Base-by-base conservation (phyloP, 176 grass and related monocot genomes). In the Puccinellia tenuiflora region DNA sequence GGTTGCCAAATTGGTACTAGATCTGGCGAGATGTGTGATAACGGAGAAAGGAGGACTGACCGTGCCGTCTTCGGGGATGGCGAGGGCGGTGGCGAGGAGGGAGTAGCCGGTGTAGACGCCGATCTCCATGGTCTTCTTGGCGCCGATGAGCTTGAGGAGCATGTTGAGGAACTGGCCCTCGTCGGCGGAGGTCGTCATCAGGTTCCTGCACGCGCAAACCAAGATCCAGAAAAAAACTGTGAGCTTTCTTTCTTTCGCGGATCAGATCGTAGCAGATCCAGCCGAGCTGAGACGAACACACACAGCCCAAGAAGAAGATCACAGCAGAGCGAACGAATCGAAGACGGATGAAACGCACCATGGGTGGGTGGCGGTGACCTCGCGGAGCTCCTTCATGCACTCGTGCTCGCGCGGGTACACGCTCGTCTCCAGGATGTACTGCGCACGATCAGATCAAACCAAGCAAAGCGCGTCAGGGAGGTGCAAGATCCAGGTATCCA, bases 51-150 rank as follows among this genome's bases (percentile, higher is more conserved):
- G 56, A 30, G 50, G 56, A 51, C 57, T 62, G n/a, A 97, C 95
- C 71, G 92, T 94, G 84, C 95, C 95, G 87, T 97, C 95, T 0
- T 94, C 92, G 9, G 95, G 95, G 53, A 97, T 73, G 17, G 95
- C 95, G 55, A 97, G 95, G 0, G 95, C 95, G 43, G 95, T 97
- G 61, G 95, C 95, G 77, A 97, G 95, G 51, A 97, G 95, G 29
- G 95, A 97, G 89, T 97, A 97, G 50, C 95, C 95, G 42, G 95
- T 97, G 77, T 91, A 97, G n/a, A 97, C 95, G 63, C 95, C 95
- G 85, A 97, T 97, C 86, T 97, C 95, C 90, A 97, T 94, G 47
- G 95, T 97, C 80, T 94, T 94, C 92, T 97, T 94, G 24, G 95
- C 95, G 70, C 90, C 90, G 84, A 92, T 90, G 88, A 97, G 82